A percentile compares a stretch with the other conserved stretches of the same genome.
phyloP scores from a whole-genome alignment of 2,329 filamentous ascomycete species.

The Uncinocarpus reesii region DNA sequence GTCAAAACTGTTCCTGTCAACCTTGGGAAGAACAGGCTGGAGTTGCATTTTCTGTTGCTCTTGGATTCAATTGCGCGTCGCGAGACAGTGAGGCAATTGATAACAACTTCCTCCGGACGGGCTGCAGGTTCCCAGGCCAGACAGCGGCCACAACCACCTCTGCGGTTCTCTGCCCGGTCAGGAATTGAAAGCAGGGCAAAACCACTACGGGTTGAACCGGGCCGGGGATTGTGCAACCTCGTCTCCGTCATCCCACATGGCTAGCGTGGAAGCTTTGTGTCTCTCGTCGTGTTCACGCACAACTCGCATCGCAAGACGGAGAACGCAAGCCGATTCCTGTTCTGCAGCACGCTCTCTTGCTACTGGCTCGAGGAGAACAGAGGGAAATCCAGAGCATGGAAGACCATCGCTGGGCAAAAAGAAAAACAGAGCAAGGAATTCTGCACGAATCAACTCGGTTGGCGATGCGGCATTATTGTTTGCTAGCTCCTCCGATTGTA shows the following conservation, averaged over 20 bases:
- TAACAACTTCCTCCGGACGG: too few species aligned
- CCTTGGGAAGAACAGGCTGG: too few species aligned
- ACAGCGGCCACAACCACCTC: too few species aligned
- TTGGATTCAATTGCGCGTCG: too few species aligned
- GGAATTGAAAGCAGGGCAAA: not conserved
- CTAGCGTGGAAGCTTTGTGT: not conserved
- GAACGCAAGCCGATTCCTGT: not conserved
- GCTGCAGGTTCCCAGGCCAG: too few species aligned
- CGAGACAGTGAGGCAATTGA: too few species aligned
- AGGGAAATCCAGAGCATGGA: not conserved
- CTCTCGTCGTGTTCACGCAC: not conserved
- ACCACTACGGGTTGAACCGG: conserved; percentile 9
- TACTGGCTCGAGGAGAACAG: not conserved
- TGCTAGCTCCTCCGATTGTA: not conserved
- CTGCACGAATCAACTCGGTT: not conserved
- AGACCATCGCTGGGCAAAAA: not conserved
- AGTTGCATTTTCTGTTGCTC: too few species aligned
- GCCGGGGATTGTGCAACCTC: not conserved
- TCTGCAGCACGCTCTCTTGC: not conserved
- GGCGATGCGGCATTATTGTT: not conserved
- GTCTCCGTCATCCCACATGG: conserved; percentile 3
- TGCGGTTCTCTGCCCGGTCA: too few species aligned
- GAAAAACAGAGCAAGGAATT: not conserved
- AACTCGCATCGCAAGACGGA: not conserved
- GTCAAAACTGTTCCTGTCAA: too few species aligned